Conservation (phyloP, 345 rosid species). For the Hypericum androsaemum region DNA sequence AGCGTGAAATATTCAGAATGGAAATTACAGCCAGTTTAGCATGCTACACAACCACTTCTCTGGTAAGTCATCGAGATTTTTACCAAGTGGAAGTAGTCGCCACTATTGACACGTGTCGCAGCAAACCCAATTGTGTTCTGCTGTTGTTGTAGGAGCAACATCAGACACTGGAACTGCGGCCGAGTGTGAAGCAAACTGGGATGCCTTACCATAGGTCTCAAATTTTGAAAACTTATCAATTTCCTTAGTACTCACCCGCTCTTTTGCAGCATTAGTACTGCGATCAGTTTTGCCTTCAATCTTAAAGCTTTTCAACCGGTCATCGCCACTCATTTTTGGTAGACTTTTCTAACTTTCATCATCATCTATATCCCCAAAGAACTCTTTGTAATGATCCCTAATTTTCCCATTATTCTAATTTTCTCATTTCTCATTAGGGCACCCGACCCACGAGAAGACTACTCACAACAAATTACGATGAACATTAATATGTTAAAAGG, state of each 20-base stretch:
- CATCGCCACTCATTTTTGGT: constrained; percentile 23
- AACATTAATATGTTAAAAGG: too few species aligned
- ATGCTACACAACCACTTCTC: constrained; percentile 92
- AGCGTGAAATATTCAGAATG: background rate
- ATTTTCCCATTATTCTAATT: constrained; percentile 34
- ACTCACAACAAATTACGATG: too few species aligned
- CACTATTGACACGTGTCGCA: constrained; percentile 86
- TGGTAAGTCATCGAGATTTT: constrained; percentile 53
- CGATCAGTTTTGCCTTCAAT: constrained; percentile 31
- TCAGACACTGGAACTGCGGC: constrained; percentile 30
- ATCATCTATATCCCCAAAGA: constrained; percentile 67
- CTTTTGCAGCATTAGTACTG: constrained; percentile 27
- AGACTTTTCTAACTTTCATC: constrained; percentile 43
- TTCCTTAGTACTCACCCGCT: constrained; percentile 32
- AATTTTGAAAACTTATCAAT: constrained; percentile 19
- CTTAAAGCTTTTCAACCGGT: constrained; percentile 26
- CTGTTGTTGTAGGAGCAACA: constrained; percentile 29
- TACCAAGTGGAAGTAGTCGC: constrained; percentile 86
- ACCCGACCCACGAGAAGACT: too few species aligned
- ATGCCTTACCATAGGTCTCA: constrained; percentile 22
- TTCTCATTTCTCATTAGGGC: too few species aligned
- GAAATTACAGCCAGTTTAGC: constrained; percentile 97
- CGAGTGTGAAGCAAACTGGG: constrained; percentile 26
- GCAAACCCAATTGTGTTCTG: constrained; percentile 70
- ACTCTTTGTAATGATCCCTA: constrained; percentile 56